These are phyloP conservation scores for Balamuthia mandrillaris DNA, from an alignment of 208 protist species.

Conservation along the genomic window DNA sequence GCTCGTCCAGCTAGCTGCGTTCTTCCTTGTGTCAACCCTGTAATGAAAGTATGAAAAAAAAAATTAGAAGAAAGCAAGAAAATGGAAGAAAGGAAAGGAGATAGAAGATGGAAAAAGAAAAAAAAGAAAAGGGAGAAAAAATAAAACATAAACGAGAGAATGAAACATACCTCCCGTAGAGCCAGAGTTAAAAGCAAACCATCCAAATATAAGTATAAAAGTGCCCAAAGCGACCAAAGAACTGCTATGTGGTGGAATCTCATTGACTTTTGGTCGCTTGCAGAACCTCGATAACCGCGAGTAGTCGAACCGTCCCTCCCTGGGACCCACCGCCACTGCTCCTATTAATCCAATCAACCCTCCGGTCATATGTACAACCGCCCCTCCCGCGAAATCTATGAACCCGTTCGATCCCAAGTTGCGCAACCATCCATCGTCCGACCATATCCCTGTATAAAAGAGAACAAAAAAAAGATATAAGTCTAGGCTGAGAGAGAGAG, in stretches of 20 bases:
- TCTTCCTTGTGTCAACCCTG: not conserved
- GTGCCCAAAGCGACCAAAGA: not conserved
- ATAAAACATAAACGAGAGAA: no score
- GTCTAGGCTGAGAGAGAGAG: not conserved
- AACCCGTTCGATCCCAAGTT: slow-evolving; percentile 15
- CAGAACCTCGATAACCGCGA: not conserved
- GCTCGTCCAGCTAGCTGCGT: not conserved
- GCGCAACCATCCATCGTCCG: slow-evolving; percentile 15
- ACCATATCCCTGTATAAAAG: not conserved
- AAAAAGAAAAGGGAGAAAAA: no score
- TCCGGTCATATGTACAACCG: slow-evolving; percentile 19
- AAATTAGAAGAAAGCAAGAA: no score
- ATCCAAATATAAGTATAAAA: slow-evolving; percentile 20
- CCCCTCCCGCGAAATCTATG: slow-evolving; percentile 27
- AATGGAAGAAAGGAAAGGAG: no score
- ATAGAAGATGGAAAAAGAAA: no score
- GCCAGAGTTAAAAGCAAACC: slow-evolving; percentile 27
- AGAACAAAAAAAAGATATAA: not conserved
- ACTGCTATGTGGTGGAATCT: not conserved
- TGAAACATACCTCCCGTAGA: slow-evolving; percentile 6
- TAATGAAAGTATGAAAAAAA: no score
- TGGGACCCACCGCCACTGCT: not conserved
- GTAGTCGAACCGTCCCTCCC: slow-evolving; percentile 1
- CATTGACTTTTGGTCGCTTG: not conserved
- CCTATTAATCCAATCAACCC: slow-evolving; percentile 7